Evolutionary conservation across 768 basidiomycete species (phyloP).

Genomic region (Termitomyces heimii): DNA sequence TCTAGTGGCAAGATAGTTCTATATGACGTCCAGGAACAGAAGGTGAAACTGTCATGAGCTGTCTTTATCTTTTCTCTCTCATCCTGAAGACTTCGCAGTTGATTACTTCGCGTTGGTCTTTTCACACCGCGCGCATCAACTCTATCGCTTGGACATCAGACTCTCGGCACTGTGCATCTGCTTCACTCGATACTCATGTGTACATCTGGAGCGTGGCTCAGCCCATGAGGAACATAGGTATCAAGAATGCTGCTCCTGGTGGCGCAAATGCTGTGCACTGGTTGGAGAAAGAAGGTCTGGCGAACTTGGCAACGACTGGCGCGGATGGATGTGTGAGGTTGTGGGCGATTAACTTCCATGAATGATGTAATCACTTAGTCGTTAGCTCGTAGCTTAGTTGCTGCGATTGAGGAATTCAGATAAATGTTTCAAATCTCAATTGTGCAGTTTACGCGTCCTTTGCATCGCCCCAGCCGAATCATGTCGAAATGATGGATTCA

Average conservation of each 20-base stretch:
- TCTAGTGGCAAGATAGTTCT: constrained; percentile 77
- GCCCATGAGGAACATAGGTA: constrained; percentile 67
- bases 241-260: constrained; percentile 83
- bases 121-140: constrained; percentile 78
- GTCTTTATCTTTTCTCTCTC: neutral
- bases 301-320: constrained; percentile 63
- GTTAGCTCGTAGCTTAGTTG: neutral
- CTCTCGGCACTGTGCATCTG: constrained; percentile 75
- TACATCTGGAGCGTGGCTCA: constrained; percentile 80
- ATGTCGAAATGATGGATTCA: neutral
- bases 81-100: constrained; percentile 29
- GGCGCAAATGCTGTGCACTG: constrained; percentile 82
- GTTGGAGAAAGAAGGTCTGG: constrained; percentile 42
- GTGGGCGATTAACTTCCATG: constrained; percentile 59
- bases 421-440: neutral
- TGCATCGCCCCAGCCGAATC: neutral
- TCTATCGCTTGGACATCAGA: constrained; percentile 74
- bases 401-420: too few species aligned
- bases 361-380: constrained; percentile 4
- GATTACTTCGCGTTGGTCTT: constrained; percentile 76
- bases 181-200: constrained; percentile 88
- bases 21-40: constrained; percentile 62
- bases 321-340: constrained; percentile 76
- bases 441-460: neutral
- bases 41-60: constrained; percentile 31